phyloP scores from a whole-genome alignment of 2,329 filamentous ascomycete species.

The Graphilbum sp. region DNA sequence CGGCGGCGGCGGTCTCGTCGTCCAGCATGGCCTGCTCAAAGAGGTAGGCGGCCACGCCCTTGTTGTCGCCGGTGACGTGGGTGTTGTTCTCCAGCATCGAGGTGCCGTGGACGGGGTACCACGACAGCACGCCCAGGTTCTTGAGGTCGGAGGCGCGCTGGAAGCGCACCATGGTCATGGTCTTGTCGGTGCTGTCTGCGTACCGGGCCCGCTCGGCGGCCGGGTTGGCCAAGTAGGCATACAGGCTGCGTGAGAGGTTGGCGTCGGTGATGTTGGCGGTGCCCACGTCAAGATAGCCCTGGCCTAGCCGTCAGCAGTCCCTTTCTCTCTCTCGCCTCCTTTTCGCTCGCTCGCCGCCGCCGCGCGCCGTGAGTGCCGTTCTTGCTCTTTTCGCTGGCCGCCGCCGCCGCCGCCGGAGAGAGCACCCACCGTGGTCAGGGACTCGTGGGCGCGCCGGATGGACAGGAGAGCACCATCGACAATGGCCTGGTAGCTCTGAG shows the following conservation, averaged over 20 bases:
- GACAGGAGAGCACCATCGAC: slow-evolving; percentile 73
- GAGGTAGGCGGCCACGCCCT: slow-evolving; percentile 76
- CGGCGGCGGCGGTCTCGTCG: slow-evolving; percentile 38
- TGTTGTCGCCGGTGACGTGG: slow-evolving; percentile 85
- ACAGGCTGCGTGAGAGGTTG: slow-evolving; percentile 81
- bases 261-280: slow-evolving; percentile 54
- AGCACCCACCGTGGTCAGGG: slow-evolving; percentile 36
- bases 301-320: not conserved
- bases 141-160: slow-evolving; percentile 57
- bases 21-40: slow-evolving; percentile 54
- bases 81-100: slow-evolving; percentile 88
- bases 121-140: slow-evolving; percentile 67
- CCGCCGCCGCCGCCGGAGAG: no score
- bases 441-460: slow-evolving; percentile 65
- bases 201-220: slow-evolving; percentile 58
- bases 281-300: slow-evolving; percentile 54
- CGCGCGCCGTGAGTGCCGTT: not conserved
- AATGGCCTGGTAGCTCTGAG: slow-evolving; percentile 76
- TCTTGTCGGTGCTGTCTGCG: slow-evolving; percentile 39
- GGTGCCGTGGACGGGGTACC: slow-evolving; percentile 86
- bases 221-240: slow-evolving; percentile 77
- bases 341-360: no score
- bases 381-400: no score
- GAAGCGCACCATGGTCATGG: slow-evolving; percentile 66
- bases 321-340: no score